These are phyloP conservation scores for Fusarium sp. DNA, from an alignment of 2,329 filamentous ascomycete species.

Conservation along the genomic window DNA sequence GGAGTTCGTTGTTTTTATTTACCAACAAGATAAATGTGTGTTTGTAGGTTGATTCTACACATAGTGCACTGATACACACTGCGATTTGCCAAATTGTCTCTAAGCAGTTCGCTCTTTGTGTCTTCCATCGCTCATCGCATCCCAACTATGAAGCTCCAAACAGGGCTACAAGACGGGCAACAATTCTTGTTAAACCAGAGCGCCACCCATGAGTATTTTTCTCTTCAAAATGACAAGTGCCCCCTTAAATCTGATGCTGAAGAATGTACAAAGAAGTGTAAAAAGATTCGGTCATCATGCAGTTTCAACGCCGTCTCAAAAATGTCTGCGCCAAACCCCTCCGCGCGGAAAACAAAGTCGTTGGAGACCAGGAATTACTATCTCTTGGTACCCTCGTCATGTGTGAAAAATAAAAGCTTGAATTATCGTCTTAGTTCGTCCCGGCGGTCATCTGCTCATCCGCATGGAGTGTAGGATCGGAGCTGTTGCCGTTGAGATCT, in stretches of 20 bases:
- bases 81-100: slow-evolving; percentile 8
- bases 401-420: not conserved
- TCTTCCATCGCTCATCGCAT: slow-evolving; percentile 12
- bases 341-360: slow-evolving; percentile 23
- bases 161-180: slow-evolving; percentile 21
- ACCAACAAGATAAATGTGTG: not conserved
- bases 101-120: slow-evolving; percentile 4
- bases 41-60: slow-evolving; percentile 6
- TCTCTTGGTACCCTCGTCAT: slow-evolving; percentile 20
- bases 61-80: slow-evolving; percentile 3
- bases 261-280: slow-evolving; percentile 40
- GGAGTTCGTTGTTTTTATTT: not conserved
- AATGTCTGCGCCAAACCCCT: slow-evolving; percentile 41
- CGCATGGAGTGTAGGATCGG: slow-evolving; percentile 45
- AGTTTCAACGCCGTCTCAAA: slow-evolving; percentile 42
- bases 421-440: slow-evolving; percentile 3
- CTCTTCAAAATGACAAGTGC: slow-evolving; percentile 23
- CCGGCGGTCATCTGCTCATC: slow-evolving; percentile 31
- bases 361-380: slow-evolving; percentile 6
- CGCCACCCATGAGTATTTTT: slow-evolving; percentile 36
- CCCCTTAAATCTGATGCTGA: slow-evolving; percentile 36
- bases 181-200: slow-evolving; percentile 35
- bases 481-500: slow-evolving; percentile 39
- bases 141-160: slow-evolving; percentile 4
- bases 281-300: slow-evolving; percentile 35